Base-by-base conservation (phyloP, 2,329 filamentous ascomycete genomes). In the Paracoccidioides brasiliensis region DNA sequence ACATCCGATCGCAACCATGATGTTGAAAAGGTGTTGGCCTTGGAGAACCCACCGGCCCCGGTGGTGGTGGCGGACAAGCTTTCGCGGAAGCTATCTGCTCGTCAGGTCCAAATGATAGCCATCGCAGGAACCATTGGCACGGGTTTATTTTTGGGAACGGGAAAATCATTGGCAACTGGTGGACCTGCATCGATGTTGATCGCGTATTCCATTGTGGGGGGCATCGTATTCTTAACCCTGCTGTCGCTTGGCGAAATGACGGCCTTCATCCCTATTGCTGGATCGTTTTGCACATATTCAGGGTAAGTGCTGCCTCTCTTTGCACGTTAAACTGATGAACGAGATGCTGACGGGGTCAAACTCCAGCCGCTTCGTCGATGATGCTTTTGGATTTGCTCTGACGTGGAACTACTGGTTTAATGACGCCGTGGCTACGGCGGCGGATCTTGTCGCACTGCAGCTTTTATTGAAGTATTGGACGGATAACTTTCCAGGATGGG, bases 71-170 rank as follows among this genome's bases (percentile, higher is more conserved):
- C 72, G 2, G 77, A 81, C 61, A 71, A 70, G 54, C 71, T 84
- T 9, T 73, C 73, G 22, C 78, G 81, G 4, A 76, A 78, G 44
- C 72, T 84, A 10, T 80, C 78, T 2, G 71, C 79, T 14, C 77
- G 81, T n/a, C 82, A 84, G 65, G 79, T 84, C 9, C 81, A 84
- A 69, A 84, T 85, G 80, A 82, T 85, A 58, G 82, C 82, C 45
- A 73, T 75, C 55, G 72, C 70, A 5, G 72, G 72, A 28, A 73
- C 71, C 5, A 74, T 74, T 48, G 70, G 60, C 7, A 83, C 81
- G 0, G 81, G 81, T 2, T 67, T 84, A 3, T 84, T 84, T 60
- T 71, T 85, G 5, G 81, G 81, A 35, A 82, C 80, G 0, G 81
- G 81, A 8, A 80, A 79, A 63, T 78, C 80, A 3, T 67, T 84